A percentile compares a stretch with the other conserved stretches of the same genome.
Evolutionary conservation across 441 rosid genomes (phyloP).

Genomic region (Francoa sonchifolia): DNA sequence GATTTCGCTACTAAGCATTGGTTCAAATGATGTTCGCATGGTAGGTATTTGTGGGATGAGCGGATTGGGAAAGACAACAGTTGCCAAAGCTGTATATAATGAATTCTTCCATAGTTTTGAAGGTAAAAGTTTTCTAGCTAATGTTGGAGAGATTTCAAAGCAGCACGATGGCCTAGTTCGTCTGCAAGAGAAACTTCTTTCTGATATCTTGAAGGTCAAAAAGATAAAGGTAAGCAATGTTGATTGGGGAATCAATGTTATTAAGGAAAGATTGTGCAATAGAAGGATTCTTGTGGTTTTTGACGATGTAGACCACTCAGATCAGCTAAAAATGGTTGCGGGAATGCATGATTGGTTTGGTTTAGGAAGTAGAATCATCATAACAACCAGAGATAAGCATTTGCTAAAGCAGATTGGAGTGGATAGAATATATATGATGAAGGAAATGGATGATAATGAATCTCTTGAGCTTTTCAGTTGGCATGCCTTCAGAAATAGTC

Average conservation of each 20-base stretch:
- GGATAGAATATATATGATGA: slow-evolving; percentile 19
- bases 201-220: slow-evolving; percentile 10
- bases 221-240: not conserved
- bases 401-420: slow-evolving; percentile 10
- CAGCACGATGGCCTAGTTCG: slow-evolving; percentile 17
- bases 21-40: not conserved
- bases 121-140: slow-evolving; percentile 27
- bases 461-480: slow-evolving; percentile 36
- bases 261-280: slow-evolving; percentile 9
- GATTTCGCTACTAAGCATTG: too few relatives aligned
- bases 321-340: slow-evolving; percentile 19
- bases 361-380: slow-evolving; percentile 28
- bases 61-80: too few relatives aligned
- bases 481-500: slow-evolving; percentile 34
- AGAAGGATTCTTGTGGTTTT: slow-evolving; percentile 18
- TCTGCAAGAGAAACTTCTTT: slow-evolving; percentile 24
- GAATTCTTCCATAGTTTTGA: slow-evolving; percentile 8
- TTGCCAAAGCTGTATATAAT: too few relatives aligned
- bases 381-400: slow-evolving; percentile 27
- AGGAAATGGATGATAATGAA: slow-evolving; percentile 5
- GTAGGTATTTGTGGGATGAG: too few relatives aligned
- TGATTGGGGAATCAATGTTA: not conserved
- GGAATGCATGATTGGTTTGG: slow-evolving; percentile 17
- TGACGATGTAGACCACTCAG: slow-evolving; percentile 24
- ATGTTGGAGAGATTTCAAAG: slow-evolving; percentile 29